A percentile compares a stretch with the other conserved stretches of the same genome.
Conservation (phyloP, 139 green algal genomes). For the Micractinium sp. region DNA sequence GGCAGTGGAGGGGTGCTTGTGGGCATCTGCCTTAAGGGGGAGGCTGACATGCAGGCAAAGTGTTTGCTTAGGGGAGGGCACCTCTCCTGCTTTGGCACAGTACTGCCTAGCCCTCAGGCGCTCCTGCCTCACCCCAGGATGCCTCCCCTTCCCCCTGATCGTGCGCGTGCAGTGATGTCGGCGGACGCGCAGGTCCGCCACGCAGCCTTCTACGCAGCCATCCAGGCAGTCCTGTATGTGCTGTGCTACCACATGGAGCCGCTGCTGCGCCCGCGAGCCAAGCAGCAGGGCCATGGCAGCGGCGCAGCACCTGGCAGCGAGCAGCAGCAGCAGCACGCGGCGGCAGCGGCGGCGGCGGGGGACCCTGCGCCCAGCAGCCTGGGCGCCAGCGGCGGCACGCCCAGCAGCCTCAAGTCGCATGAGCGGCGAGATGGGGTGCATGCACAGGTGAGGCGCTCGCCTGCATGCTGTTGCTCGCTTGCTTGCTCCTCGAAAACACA, state of each 20-base stretch:
- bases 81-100: too few species aligned
- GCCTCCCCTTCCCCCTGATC: too few species aligned
- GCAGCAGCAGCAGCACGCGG: conserved; percentile 20
- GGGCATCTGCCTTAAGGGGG: too few species aligned
- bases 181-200: conserved; percentile 30
- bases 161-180: not conserved
- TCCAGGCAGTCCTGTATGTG: conserved; percentile 88
- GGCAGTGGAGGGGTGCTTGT: too few species aligned
- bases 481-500: not conserved
- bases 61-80: too few species aligned
- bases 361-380: not conserved
- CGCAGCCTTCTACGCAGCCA: conserved; percentile 74
- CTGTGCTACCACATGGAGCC: conserved; percentile 90
- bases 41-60: too few species aligned
- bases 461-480: not conserved
- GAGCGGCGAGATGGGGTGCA: conserved; percentile 6
- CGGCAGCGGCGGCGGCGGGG: not conserved
- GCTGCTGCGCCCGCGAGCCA: conserved; percentile 54
- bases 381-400: not conserved
- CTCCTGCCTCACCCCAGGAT: not conserved
- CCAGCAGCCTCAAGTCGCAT: not conserved
- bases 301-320: not conserved
- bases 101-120: too few species aligned
- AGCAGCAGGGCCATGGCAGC: not conserved
- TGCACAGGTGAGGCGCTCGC: not conserved